Evolutionary conservation across 1,284 basidiomycete species (phyloP).

Genomic region (Ustilago trichophora): DNA sequence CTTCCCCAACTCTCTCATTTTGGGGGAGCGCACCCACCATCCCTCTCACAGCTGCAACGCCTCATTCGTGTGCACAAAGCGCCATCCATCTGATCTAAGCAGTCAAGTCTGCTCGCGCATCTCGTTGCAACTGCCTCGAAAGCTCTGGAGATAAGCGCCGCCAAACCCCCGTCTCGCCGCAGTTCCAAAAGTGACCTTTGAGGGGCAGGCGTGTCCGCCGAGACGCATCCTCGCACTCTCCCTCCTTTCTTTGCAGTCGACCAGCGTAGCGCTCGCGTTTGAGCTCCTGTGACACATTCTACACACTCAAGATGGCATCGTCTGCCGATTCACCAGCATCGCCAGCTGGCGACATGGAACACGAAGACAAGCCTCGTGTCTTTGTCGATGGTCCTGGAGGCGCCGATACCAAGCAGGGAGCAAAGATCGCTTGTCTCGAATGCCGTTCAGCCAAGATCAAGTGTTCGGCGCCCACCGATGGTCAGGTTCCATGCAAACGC

Average conservation of each 20-base stretch:
- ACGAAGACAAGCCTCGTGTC: constrained; percentile 50
- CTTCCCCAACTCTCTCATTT: too few relatives aligned
- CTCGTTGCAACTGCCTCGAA: too few relatives aligned
- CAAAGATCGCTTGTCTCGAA: constrained; percentile 55
- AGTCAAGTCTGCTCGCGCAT: background rate
- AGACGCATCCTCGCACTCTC: too few relatives aligned
- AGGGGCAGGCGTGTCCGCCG: too few relatives aligned
- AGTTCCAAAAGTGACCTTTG: too few relatives aligned
- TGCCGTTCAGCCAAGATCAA: constrained; percentile 57
- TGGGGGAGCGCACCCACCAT: background rate
- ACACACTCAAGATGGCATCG: constrained; percentile 12
- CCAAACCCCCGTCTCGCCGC: too few relatives aligned
- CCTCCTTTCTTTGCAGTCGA: too few relatives aligned
- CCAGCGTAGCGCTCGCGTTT: too few relatives aligned
- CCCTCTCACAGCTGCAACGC: background rate
- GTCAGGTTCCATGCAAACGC: constrained; percentile 55
- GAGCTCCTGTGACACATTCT: background rate
- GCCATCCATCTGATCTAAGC: too few relatives aligned
- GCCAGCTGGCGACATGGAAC: constrained; percentile 17
- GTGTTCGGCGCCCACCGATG: constrained; percentile 58
- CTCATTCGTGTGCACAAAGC: background rate
- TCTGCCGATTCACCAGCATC: constrained; percentile 26
- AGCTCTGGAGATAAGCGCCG: too few relatives aligned
- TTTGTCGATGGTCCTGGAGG: constrained; percentile 56
- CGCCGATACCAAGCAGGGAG: constrained; percentile 56